Evolutionary conservation across 2,329 filamentous ascomycete species (phyloP), one percentile per base, ranked within the genome.

Genomic region (Tolypocladium ovalisporum): DNA sequence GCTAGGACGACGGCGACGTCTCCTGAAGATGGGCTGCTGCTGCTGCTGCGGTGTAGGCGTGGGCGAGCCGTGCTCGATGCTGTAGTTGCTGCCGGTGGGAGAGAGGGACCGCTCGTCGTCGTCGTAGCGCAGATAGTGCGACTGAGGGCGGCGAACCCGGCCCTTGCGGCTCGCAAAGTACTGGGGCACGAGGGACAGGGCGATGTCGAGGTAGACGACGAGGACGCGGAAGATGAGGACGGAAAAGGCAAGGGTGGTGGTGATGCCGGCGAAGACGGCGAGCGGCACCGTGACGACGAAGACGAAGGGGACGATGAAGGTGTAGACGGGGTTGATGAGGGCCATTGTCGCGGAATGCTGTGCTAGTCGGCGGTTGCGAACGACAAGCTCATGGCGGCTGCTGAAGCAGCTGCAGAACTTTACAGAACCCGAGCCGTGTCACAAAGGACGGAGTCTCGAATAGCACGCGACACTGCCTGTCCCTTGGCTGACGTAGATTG

Each of bases 191-290:
- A 86, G 73, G 9, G 81, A 81, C 24, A 83, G 68, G 49, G 76
- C 79, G 55, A 88, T 75, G 64, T 88, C 84, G 59, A 86, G 70
- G 65, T 87, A 88, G 57, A 87, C 79, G 55, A 86, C 66, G 52
- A 80, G 72, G 29, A 85, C 79, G 29, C 85, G 79, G 60, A 86
- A 71, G 65, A 82, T 77, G 54, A 89, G 78, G 39, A 86, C 75
- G 40, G 79, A 75, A 61, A 86, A 81, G 42, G 86, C 83, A 53
- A 87, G 63, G 5, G 76, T 78, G 56, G 85, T 84, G 36, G 86
- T 88, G 61, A 87, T 71, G 61, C 78, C 79, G 55, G 86, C 86
- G 56, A 84, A 79, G 54, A 87, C 66, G 62, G 82, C 77, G 56
- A 88, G 76, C 10, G 86, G 85, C 15, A 87, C 71, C 27, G 84